Percentiles rank a stretch among this genome's conserved stretches.
These are phyloP conservation scores for Ustilago xerochloae DNA, from an alignment of 1,284 basidiomycete species.

Conservation along the genomic window DNA sequence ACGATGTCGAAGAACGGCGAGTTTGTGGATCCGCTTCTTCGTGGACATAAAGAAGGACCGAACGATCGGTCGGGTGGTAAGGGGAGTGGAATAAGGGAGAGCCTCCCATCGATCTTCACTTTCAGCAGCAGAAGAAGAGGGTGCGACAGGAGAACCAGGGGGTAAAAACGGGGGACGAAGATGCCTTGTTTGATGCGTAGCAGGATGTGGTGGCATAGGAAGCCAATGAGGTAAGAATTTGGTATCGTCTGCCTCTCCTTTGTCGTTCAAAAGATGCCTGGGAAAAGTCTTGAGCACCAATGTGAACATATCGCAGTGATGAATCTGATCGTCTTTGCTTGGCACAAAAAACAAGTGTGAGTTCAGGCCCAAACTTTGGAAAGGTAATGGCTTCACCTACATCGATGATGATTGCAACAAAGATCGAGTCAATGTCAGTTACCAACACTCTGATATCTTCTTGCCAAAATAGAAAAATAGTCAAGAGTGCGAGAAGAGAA, in stretches of 20 bases:
- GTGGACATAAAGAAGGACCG: constrained; percentile 41
- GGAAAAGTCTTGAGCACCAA: constrained; percentile 38
- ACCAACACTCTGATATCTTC: background rate
- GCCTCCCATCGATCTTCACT: constrained; percentile 19
- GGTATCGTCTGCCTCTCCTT: constrained; percentile 9
- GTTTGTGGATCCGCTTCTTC: constrained; percentile 59
- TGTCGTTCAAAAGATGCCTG: constrained; percentile 13
- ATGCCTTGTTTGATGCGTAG: constrained; percentile 36
- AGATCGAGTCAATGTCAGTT: constrained; percentile 7
- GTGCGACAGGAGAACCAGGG: background rate
- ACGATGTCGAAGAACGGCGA: constrained; percentile 53
- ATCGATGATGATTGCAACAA: background rate
- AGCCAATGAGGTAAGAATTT: constrained; percentile 27
- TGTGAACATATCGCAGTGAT: constrained; percentile 15
- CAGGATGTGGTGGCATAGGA: constrained; percentile 20
- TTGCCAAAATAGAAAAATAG: background rate
- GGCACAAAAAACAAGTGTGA: constrained; percentile 10
- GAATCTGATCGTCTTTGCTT: background rate
- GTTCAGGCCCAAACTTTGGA: constrained; percentile 4
- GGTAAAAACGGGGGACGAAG: constrained; percentile 1
- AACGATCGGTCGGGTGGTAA: constrained; percentile 13
- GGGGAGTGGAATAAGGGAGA: background rate
- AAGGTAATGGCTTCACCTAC: constrained; percentile 31
- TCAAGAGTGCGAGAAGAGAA: constrained; percentile 5
- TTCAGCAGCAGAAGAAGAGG: too few species aligned